Evolutionary conservation across 352 stramenopile genomes (phyloP), one percentile per base, ranked within the genome.

Genomic region (Phytophthora cactorum): DNA sequence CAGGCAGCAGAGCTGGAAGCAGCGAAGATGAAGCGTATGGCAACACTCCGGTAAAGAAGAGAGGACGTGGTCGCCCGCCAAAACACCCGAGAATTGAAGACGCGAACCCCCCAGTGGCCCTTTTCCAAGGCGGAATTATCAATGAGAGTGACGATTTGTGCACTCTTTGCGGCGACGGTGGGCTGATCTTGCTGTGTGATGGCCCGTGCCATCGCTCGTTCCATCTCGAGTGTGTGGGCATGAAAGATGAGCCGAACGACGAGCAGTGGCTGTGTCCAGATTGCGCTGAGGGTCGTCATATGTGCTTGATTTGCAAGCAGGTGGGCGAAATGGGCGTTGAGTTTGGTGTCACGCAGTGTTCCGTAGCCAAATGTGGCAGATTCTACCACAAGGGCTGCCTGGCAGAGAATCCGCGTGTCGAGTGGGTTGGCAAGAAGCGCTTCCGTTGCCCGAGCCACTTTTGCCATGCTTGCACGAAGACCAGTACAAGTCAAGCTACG

Each of bases 341-440:
- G 67, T 96, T 93, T 70, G 91, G 92, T 36, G 92, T 98, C 7
- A 92, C 89, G 1, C 90, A 96, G 70, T 98, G 92, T 60, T 94
- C 91, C 14, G 89, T 97, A 61, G 87, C 87, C 22, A 97, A 95
- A 66, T 98, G 93, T 59, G 93, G 93, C 15, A 80, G 93, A n/a
- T 98, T 97, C 63, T 97, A 98, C 77, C 93, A 98, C 75, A 91
- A 93, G 58, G 83, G 84, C 6, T 97, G 91, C 52, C 63, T 97
- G n/a, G 73, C 78, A 2, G 86, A 90, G 44, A 78, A 89, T 41
- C 59, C 78, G 17, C 83, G 87, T 4, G 90, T 96, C 8, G 84
- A 97, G 52, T 96, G 89, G 87, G 82, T 95, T 41, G 90, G 86
- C 9, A 92, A 95, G 70, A 92, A 92, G 53, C 79, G 88, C 8